phyloP scores from a whole-genome alignment of 352 stramenopile species.

The Globisporangium takayamanum region DNA sequence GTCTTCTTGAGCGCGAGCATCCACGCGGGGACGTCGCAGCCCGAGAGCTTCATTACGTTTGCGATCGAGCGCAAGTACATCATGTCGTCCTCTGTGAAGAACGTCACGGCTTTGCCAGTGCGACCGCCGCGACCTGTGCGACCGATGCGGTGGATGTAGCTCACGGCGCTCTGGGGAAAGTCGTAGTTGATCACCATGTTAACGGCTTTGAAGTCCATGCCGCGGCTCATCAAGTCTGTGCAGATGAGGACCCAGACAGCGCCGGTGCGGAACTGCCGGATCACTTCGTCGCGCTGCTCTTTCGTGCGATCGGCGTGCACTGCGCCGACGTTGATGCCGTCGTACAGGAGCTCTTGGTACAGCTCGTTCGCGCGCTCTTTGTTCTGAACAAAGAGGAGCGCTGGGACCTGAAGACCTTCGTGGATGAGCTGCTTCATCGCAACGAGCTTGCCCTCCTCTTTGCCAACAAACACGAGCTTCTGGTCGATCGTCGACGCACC shows the following conservation, averaged over 20 bases:
- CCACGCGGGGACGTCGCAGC: conserved; percentile 96
- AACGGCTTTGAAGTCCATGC: conserved; percentile 99
- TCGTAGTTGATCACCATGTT: conserved; percentile 99
- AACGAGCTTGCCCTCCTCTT: conserved; percentile 98
- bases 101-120: conserved; percentile 93
- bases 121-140: conserved; percentile 91
- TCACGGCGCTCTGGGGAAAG: conserved; percentile 91
- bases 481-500: conserved; percentile 89
- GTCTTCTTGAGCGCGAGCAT: conserved; percentile 96
- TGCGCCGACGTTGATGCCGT: conserved; percentile 96
- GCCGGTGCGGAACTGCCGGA: conserved; percentile 95
- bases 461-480: conserved; percentile 97
- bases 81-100: conserved; percentile 97
- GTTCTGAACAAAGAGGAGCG: conserved; percentile 98
- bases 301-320: conserved; percentile 95
- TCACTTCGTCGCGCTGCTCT: conserved; percentile 90
- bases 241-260: conserved; percentile 98
- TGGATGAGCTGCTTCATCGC: conserved; percentile 91
- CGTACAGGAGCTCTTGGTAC: conserved; percentile 97
- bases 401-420: conserved; percentile 92
- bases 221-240: conserved; percentile 98
- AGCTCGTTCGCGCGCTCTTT: conserved; percentile 97
- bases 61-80: conserved; percentile 93
- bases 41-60: conserved; percentile 98
- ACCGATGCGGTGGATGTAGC: conserved; percentile 98